Evolutionary conservation across 169 alveolate species (phyloP), one percentile per base, ranked within the genome.

Genomic region (Pseudocohnilembus persalinus): DNA sequence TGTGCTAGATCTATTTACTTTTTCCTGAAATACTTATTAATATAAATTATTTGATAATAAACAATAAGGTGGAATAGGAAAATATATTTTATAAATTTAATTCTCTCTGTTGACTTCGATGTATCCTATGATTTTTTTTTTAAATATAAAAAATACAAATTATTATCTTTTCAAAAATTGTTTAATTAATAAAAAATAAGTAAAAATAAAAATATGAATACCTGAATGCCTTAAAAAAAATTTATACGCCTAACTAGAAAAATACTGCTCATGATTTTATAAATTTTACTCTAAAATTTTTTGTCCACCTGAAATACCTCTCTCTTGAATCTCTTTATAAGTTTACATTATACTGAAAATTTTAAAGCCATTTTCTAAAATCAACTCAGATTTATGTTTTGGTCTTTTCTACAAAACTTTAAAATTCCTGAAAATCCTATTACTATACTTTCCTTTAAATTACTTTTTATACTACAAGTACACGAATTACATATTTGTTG

Each of bases 51-150:
- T 77, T 32, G 63, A 27, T 20, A 33, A 77, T 20, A 33, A 31
- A 6, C 82, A 77, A 31, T 77, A 77, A 0, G 82, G 82, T 6
- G 34, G 29, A 27, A 77, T 77, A 0, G 82, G 82, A 72, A 77
- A 77, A 27, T 24, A 77, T 33, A 77, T 33, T 27, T 77, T 30
- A 33, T 77, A 77, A 29, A 77, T 31, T 77, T 68, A 28, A 11
- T 33, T 33, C 4, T 77, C 82, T 33, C 34, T 33, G 33, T 31
- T 77, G 15, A 77, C 33, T 77, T 77, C 82, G 16, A 77, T 72
- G 33, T 29, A 77, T 77, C 82, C 82, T 29, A 72, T n/a, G n/a
- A n/a, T n/a, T n/a, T n/a, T n/a, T n/a, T n/a, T n/a, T n/a, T n/a
- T n/a, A n/a, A n/a, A 49, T 11, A 49, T 49, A 49, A 49, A 49